These are phyloP conservation scores for Umbilicus rupestris DNA, from an alignment of 164 flowering plant genomes.

Conservation along the genomic window DNA sequence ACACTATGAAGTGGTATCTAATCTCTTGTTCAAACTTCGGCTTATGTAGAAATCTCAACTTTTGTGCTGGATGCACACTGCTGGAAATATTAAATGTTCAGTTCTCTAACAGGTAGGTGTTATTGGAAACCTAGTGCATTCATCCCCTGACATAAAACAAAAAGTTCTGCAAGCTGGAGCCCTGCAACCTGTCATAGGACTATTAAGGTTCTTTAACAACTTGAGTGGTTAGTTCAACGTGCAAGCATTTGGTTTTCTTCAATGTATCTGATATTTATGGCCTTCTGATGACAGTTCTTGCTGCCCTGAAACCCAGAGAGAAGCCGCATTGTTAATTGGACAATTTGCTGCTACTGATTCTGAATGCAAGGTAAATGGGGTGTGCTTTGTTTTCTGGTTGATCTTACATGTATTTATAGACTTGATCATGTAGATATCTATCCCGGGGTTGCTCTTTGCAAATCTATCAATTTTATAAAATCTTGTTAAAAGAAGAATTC, in stretches of 20 bases:
- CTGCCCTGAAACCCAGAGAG: slow-evolving; percentile 26
- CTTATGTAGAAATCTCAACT: no score
- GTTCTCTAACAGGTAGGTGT: slow-evolving; percentile 50
- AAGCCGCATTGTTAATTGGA: slow-evolving; percentile 32
- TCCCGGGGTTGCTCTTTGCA: neutral
- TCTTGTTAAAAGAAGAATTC: slow-evolving; percentile 4
- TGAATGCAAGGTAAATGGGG: slow-evolving; percentile 26
- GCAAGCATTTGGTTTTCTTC: neutral
- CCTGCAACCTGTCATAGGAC: slow-evolving; percentile 65
- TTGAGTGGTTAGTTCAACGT: neutral
- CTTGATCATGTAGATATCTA: neutral
- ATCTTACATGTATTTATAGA: neutral
- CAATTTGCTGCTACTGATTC: slow-evolving; percentile 39
- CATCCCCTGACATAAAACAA: slow-evolving; percentile 81
- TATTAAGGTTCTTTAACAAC: slow-evolving; percentile 39
- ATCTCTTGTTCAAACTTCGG: neutral
- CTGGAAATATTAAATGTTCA: neutral
- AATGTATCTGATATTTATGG: neutral
- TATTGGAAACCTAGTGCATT: slow-evolving; percentile 75
- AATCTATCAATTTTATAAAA: neutral
- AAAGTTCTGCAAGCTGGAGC: slow-evolving; percentile 76
- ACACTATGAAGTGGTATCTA: slow-evolving; percentile 67
- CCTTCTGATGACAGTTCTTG: slow-evolving; percentile 17
- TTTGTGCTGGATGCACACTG: slow-evolving; percentile 4
- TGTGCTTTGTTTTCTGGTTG: neutral